Conservation (phyloP, 169 alveolate species). For the Plasmodium knowlesi region DNA sequence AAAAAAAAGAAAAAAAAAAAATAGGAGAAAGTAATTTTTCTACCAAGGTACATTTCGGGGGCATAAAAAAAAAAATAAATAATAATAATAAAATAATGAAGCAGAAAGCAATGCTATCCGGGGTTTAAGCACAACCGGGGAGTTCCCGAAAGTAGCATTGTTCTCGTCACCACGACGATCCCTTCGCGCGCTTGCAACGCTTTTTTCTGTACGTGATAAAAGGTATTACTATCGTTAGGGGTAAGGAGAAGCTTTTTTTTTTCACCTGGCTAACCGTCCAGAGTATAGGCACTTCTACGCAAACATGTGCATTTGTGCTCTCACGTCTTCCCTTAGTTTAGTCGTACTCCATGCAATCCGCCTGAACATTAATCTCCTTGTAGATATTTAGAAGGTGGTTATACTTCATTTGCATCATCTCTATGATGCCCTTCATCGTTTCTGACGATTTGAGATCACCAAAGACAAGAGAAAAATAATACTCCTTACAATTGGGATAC, state of each 20-base stretch:
- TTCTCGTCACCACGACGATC: neutral
- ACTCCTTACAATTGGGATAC: conserved; percentile 67
- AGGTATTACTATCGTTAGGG: neutral
- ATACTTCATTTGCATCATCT: conserved; percentile 76
- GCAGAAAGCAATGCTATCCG: neutral
- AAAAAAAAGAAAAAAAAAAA: too few relatives aligned
- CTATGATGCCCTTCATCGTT: conserved; percentile 60
- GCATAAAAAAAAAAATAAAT: neutral
- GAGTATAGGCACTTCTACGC: neutral
- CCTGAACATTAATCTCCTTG: conserved; percentile 27
- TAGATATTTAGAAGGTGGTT: conserved; percentile 55
- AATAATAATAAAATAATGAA: too few relatives aligned
- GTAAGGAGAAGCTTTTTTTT: neutral
- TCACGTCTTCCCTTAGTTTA: neutral
- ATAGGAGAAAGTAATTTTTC: neutral
- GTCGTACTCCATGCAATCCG: neutral
- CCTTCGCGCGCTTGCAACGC: neutral
- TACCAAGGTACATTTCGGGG: neutral
- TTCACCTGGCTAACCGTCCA: neutral
- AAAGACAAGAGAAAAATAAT: conserved; percentile 68
- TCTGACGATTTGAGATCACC: conserved; percentile 71
- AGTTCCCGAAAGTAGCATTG: neutral
- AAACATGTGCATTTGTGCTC: neutral
- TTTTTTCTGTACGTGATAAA: neutral
- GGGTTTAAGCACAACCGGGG: neutral